Evolutionary conservation across 352 stramenopile genomes (phyloP).

Genomic region (Phytophthora constricta): DNA sequence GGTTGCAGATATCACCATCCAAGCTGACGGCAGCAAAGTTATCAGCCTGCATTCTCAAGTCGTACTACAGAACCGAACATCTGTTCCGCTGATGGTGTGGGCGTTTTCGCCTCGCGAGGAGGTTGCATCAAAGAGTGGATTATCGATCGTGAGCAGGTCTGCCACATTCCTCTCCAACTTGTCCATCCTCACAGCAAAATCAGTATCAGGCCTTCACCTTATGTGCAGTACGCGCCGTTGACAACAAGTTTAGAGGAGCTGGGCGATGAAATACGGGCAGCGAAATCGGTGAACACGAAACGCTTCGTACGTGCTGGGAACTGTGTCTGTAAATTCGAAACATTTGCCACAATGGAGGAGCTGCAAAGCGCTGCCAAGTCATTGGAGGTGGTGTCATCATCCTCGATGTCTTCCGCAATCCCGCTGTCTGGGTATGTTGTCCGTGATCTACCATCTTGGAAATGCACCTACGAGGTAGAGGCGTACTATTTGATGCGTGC

Average conservation of each 20-base stretch:
- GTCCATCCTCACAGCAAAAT: slow-evolving; percentile 90
- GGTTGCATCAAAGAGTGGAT: slow-evolving; percentile 83
- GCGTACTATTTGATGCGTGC: slow-evolving; percentile 89
- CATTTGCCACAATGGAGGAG: slow-evolving; percentile 76
- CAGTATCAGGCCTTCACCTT: slow-evolving; percentile 83
- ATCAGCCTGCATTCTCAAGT: slow-evolving; percentile 90
- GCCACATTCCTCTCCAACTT: slow-evolving; percentile 82
- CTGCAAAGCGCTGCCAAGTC: slow-evolving; percentile 56
- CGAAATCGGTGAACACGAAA: slow-evolving; percentile 79
- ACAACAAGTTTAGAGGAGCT: slow-evolving; percentile 84
- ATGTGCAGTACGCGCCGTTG: slow-evolving; percentile 85
- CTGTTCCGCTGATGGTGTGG: slow-evolving; percentile 89
- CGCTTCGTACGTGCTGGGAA: slow-evolving; percentile 82
- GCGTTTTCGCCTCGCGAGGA: slow-evolving; percentile 85
- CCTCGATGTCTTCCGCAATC: slow-evolving; percentile 45
- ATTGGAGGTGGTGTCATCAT: slow-evolving; percentile 38
- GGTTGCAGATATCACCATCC: slow-evolving; percentile 87
- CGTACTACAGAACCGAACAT: slow-evolving; percentile 87
- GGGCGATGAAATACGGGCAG: slow-evolving; percentile 69
- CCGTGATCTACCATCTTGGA: slow-evolving; percentile 85
- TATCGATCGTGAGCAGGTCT: slow-evolving; percentile 84
- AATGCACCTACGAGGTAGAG: slow-evolving; percentile 90
- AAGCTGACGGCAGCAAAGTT: slow-evolving; percentile 88
- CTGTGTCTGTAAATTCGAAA: slow-evolving; percentile 85
- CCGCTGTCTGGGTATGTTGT: slow-evolving; percentile 83